Base-by-base conservation (phyloP, 352 stramenopile species). In the Phytopythium ostracodes region DNA sequence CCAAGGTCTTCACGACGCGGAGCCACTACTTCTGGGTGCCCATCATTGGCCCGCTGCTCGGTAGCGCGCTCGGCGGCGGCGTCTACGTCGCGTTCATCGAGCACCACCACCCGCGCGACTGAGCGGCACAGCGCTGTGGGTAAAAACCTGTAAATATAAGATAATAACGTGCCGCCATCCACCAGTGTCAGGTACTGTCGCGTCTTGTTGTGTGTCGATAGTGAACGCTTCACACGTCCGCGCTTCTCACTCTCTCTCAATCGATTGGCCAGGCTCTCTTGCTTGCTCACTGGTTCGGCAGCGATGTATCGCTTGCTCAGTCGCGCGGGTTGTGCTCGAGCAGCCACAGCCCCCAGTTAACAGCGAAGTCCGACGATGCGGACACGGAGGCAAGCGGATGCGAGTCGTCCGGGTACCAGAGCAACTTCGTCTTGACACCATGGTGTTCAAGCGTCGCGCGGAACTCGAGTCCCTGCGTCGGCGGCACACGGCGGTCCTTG, bases 391-490 rank as follows among this genome's bases (percentile, higher is more conserved):
- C 78, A 20, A 94, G 61, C 31, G 85, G 83, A 44, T 92, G 82
- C 59, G 67, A 85, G 71, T 92, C 82, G 5, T 94, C 76, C 2
- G 82, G 85, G 57, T 92, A 92, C 81, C 77, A 94, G 1, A 90
- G 65, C 47, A 81, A 70, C 33, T 79, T 71, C 20, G 77, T 91
- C 44, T 75, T 64, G 11, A 87, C 71, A 17, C 77, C 76, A 35
- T 84, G 73, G 27, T 68, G 72, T 10, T 66, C 33, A 56, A 99
- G 78, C 36, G 87, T 81, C 63, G 98, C 87, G 68, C 93, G 97
- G 56, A 92, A 97, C 70, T 98, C 94, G 25, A 98, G 70, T 6
- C 94, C 94, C 75, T 98, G 92, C 1, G 72, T 96, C 9, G 84
- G 84, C 25, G 91, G 91, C 50, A 98, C 94, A 52, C 95, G 84